Evolutionary conservation across 306 rosid genomes (phyloP).

Genomic region (Mucuna pruriens): DNA sequence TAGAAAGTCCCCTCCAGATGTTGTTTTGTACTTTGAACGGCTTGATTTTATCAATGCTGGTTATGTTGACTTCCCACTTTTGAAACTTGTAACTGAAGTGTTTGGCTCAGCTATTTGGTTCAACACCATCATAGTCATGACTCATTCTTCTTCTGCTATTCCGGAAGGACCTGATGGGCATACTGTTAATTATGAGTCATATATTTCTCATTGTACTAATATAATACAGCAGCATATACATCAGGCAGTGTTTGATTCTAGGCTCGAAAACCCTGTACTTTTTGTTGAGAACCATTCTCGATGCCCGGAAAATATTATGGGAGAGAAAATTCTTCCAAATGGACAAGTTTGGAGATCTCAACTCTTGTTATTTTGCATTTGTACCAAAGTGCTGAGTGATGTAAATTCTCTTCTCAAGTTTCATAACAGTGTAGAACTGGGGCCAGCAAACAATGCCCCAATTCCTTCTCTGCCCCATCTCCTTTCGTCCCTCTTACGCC

Average conservation of each 20-base stretch:
- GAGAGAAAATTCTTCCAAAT: conserved; percentile 94
- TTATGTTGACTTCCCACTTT: conserved; percentile 58
- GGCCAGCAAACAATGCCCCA: conserved; percentile 58
- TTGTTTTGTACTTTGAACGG: conserved; percentile 89
- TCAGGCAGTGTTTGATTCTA: conserved; percentile 80
- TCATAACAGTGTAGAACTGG: conserved; percentile 80
- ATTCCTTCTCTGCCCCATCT: conserved; percentile 93
- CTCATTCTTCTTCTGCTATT: conserved; percentile 82
- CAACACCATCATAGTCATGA: conserved; percentile 87
- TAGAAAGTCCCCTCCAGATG: conserved; percentile 87
- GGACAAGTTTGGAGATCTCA: conserved; percentile 96
- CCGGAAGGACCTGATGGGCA: conserved; percentile 83
- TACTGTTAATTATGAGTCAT: conserved; percentile 69
- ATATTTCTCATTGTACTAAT: conserved; percentile 62
- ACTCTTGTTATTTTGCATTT: conserved; percentile 75
- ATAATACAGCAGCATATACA: conserved; percentile 78
- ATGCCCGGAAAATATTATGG: conserved; percentile 67
- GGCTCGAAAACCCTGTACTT: conserved; percentile 84
- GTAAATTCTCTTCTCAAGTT: conserved; percentile 77
- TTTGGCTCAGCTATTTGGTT: conserved; percentile 94
- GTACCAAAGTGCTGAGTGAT: conserved; percentile 84
- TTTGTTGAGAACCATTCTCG: conserved; percentile 95
- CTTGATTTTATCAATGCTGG: conserved; percentile 67
- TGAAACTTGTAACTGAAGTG: conserved; percentile 80
- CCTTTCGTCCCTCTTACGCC: conserved; percentile 79